Percentiles rank a stretch among this genome's conserved stretches.
Evolutionary conservation across 257 asterid genomes (phyloP).

Genomic region (Nicotiana attenuata): DNA sequence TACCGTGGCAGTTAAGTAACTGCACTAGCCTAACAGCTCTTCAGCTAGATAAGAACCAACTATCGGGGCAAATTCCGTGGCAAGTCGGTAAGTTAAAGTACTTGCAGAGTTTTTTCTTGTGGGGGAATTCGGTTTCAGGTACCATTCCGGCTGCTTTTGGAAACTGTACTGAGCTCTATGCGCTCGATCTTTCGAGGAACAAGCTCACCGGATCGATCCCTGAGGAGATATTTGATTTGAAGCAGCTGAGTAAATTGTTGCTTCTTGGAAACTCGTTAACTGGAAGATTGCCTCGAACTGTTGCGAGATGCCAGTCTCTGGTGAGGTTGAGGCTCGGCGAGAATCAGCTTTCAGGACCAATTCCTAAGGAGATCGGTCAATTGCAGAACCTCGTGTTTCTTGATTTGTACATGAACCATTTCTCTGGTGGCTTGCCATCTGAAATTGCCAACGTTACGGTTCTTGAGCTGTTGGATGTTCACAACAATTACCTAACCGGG

Average conservation of each 20-base stretch:
- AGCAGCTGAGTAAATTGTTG: conserved; percentile 78
- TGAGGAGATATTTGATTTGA: conserved; percentile 62
- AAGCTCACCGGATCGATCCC: conserved; percentile 82
- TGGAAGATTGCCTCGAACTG: conserved; percentile 53
- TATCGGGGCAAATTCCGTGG: conserved; percentile 70
- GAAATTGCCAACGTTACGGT: conserved; percentile 68
- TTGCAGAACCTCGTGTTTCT: conserved; percentile 88
- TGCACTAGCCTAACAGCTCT: conserved; percentile 72
- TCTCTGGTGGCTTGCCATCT: conserved; percentile 72
- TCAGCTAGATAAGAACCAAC: conserved; percentile 75
- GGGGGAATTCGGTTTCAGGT: conserved; percentile 86
- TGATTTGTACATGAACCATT: conserved; percentile 80
- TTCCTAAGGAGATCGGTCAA: conserved; percentile 84
- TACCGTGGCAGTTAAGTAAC: conserved; percentile 64
- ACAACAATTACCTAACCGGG: conserved; percentile 62
- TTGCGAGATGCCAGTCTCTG: conserved; percentile 73
- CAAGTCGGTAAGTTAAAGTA: conserved; percentile 63
- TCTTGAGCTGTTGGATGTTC: conserved; percentile 82
- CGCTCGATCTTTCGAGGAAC: conserved; percentile 78
- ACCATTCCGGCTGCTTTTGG: conserved; percentile 68
- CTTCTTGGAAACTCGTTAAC: conserved; percentile 71
- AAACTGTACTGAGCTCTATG: conserved; percentile 78
- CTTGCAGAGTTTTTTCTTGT: conserved; percentile 76
- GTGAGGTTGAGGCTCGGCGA: conserved; percentile 87
- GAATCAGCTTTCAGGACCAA: conserved; percentile 82